phyloP scores from a whole-genome alignment of 768 basidiomycete genomes.

The Tricholoma saponaceum region DNA sequence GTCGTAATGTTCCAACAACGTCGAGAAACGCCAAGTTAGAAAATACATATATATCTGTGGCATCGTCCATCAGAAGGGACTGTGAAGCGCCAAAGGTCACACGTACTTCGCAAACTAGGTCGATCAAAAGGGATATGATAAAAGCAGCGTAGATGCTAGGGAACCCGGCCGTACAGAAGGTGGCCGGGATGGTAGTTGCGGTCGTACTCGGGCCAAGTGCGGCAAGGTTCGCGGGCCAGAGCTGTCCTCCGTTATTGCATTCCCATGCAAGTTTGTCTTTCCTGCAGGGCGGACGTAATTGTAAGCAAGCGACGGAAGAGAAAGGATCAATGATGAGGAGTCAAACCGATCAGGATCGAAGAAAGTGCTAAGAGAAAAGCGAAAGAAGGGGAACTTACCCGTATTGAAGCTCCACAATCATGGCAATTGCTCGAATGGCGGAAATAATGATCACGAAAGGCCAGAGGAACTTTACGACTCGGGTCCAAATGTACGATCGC shows the following conservation, averaged over 20 bases:
- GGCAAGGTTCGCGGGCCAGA: slow-evolving; percentile 45
- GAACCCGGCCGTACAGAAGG: slow-evolving; percentile 59
- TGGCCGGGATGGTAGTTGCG: slow-evolving; percentile 36
- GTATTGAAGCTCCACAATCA: slow-evolving; percentile 70
- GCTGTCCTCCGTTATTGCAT: slow-evolving; percentile 66
- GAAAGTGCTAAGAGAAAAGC: not conserved
- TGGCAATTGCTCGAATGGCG: slow-evolving; percentile 61
- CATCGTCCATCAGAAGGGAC: slow-evolving; percentile 19
- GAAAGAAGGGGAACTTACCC: slow-evolving; percentile 43
- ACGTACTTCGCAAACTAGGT: slow-evolving; percentile 64
- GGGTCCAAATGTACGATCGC: slow-evolving; percentile 69
- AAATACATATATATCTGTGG: slow-evolving; percentile 72
- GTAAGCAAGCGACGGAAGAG: slow-evolving; percentile 13
- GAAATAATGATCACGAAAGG: slow-evolving; percentile 64
- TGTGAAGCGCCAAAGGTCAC: slow-evolving; percentile 15
- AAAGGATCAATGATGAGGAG: slow-evolving; percentile 1
- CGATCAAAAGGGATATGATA: slow-evolving; percentile 57
- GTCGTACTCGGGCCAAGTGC: slow-evolving; percentile 36
- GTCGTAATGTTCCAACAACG: slow-evolving; percentile 63
- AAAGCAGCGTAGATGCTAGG: slow-evolving; percentile 59
- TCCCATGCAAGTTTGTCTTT: slow-evolving; percentile 70
- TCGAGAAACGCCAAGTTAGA: slow-evolving; percentile 70
- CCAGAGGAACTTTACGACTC: slow-evolving; percentile 64
- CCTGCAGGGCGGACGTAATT: slow-evolving; percentile 29
- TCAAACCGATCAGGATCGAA: slow-evolving; percentile 3